Base-by-base conservation (phyloP, 1,139 yeast genomes). In the Schwanniomyces etchellsii region DNA sequence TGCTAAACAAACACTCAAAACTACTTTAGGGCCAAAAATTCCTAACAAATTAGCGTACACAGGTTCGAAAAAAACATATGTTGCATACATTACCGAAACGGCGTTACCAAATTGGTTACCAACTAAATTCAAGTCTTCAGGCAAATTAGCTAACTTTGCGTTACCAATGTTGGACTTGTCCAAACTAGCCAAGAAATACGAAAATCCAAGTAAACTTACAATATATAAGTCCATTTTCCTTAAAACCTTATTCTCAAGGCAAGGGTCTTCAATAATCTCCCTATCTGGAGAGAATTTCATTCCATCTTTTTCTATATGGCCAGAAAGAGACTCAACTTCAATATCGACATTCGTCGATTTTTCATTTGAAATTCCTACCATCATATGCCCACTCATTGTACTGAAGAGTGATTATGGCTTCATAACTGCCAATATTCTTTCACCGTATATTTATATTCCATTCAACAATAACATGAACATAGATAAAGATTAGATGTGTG, bases 121-220 rank as follows among this genome's bases (percentile, higher is more conserved):
- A 4, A 40, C 31, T 17, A 51, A 28, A 14, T 36, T 33, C 14
- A 51, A 33, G 20, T 43, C 49, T 17, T 40, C 46, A 5, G 34
- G 31, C 29, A 50, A 32, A 1, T 55, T 55, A n/a, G 54, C 53
- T 3, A 44, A 36, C 9, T 42, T 45, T 7, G 55, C 55, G 33
- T 51, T 51, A 16, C 57, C 55, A 21, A 50, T 40, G 29, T 51
- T 51, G n/a, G 53, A 41, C 26, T 52, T 35, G 35, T 50, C 55
- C 29, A 51, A 44, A n/a, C 47, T 49, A 9, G 52, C 47, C 13
- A 50, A 39, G 26, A 51, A 51, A 31, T 45, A 51, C 28, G 27
- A 15, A 24, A 24, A 24, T n/a, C 16, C 12, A 7, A 24, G 27
- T 14, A 28, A 28, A n/a, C 24, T n/a, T 7, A 28, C 30, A 11